Evolutionary conservation across 2,329 filamentous ascomycete species (phyloP).

Genomic region (Pseudopyricularia javanii): DNA sequence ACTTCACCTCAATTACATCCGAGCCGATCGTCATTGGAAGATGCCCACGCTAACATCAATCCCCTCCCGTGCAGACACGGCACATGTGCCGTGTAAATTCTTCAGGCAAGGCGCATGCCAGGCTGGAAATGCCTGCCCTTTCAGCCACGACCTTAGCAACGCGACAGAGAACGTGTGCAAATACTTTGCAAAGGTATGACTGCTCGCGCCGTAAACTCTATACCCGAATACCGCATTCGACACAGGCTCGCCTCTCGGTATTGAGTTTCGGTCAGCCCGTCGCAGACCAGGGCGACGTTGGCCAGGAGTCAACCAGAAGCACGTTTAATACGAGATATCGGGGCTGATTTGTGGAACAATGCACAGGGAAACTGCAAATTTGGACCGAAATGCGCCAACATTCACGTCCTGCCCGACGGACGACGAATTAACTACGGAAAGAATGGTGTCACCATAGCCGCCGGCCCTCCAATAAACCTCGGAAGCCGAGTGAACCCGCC

Average conservation of each 20-base stretch:
- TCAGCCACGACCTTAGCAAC: slow-evolving; percentile 82
- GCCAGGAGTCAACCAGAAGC: too few relatives aligned
- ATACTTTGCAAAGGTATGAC: slow-evolving; percentile 84
- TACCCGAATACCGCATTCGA: neutral
- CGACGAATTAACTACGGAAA: slow-evolving; percentile 75
- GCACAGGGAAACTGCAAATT: slow-evolving; percentile 94
- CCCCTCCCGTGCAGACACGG: slow-evolving; percentile 56
- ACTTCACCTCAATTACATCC: neutral
- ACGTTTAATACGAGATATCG: neutral
- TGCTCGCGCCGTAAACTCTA: neutral
- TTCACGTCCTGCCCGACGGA: slow-evolving; percentile 89
- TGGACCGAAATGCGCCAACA: slow-evolving; percentile 91
- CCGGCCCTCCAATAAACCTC: slow-evolving; percentile 42
- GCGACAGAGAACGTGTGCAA: slow-evolving; percentile 88
- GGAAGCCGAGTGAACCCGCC: slow-evolving; percentile 57
- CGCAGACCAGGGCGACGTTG: too few relatives aligned
- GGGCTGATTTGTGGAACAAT: slow-evolving; percentile 13
- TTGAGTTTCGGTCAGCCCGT: too few relatives aligned
- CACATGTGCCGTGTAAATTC: slow-evolving; percentile 99
- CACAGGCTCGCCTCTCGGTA: too few relatives aligned
- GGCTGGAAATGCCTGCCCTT: slow-evolving; percentile 90
- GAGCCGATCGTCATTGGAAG: neutral
- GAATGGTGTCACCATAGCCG: slow-evolving; percentile 52
- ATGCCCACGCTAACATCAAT: slow-evolving; percentile 5
- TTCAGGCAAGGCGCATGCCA: slow-evolving; percentile 93